Evolutionary conservation across 129 eudicot species (phyloP).

Genomic region (Helichrysum umbraculigerum): DNA sequence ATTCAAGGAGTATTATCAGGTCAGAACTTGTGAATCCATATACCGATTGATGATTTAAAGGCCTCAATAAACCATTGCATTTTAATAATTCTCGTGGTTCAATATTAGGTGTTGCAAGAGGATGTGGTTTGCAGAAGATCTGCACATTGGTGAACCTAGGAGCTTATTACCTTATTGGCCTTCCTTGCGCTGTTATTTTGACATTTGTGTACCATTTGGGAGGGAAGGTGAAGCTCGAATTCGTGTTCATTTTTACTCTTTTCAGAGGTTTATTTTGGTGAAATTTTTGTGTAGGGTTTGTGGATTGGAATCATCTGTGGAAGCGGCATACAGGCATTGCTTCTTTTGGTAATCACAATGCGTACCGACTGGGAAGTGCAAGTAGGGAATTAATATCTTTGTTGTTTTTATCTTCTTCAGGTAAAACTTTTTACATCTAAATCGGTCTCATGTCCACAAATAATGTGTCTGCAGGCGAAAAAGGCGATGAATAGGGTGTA

Average conservation of each 20-base stretch:
- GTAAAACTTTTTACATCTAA: background rate
- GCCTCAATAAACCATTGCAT: background rate
- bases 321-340: conserved; percentile 37
- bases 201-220: conserved; percentile 43
- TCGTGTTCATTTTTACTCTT: background rate
- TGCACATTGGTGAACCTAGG: conserved; percentile 52
- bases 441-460: background rate
- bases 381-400: conserved; percentile 17
- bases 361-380: conserved; percentile 39
- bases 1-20: conserved; percentile 52
- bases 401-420: background rate
- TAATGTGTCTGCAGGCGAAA: conserved; percentile 24
- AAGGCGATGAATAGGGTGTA: conserved; percentile 32
- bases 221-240: conserved; percentile 36
- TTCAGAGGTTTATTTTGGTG: background rate
- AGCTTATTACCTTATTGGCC: conserved; percentile 51
- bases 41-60: background rate
- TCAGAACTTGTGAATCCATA: conserved; percentile 3
- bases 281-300: conserved; percentile 34
- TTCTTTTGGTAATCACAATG: conserved; percentile 32
- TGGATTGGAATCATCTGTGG: conserved; percentile 50
- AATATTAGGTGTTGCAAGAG: conserved; percentile 49
- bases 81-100: background rate
- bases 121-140: conserved; percentile 65
- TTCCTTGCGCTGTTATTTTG: conserved; percentile 42